Conservation (phyloP, 768 basidiomycete genomes). For the Tricholoma saponaceum region DNA sequence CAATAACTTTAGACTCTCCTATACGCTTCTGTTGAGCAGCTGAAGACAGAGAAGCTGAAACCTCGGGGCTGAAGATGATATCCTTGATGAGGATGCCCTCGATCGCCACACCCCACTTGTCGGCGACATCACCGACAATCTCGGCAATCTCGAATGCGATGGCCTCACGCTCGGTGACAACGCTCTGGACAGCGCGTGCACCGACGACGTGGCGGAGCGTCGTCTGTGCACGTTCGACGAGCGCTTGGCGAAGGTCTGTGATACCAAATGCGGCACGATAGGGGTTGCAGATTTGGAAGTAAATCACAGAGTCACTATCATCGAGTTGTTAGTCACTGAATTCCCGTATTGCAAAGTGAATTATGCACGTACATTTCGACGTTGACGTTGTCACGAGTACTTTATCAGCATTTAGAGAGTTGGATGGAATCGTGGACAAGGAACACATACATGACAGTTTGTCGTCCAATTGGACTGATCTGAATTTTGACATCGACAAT, state of each 20-base stretch:
- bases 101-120: constrained; percentile 96
- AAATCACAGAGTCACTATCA: constrained; percentile 83
- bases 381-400: constrained; percentile 93
- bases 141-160: constrained; percentile 97
- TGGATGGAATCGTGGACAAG: constrained; percentile 3
- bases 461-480: constrained; percentile 82
- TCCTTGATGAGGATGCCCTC: constrained; percentile 96
- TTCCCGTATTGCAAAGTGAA: neutral
- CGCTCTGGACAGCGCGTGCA: constrained; percentile 89
- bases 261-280: constrained; percentile 96
- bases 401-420: constrained; percentile 12
- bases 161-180: constrained; percentile 95
- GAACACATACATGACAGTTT: constrained; percentile 68
- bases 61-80: constrained; percentile 88
- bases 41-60: constrained; percentile 86
- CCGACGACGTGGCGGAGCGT: constrained; percentile 98
- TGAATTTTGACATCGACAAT: constrained; percentile 96
- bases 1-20: constrained; percentile 95
- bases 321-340: neutral
- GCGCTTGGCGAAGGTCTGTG: constrained; percentile 80
- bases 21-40: constrained; percentile 97
- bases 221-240: constrained; percentile 85
- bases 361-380: constrained; percentile 73
- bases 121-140: constrained; percentile 87
- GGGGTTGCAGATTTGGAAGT: constrained; percentile 86